Evolutionary conservation across 768 basidiomycete genomes (phyloP).

Genomic region (Dioszegia aurantiaca): DNA sequence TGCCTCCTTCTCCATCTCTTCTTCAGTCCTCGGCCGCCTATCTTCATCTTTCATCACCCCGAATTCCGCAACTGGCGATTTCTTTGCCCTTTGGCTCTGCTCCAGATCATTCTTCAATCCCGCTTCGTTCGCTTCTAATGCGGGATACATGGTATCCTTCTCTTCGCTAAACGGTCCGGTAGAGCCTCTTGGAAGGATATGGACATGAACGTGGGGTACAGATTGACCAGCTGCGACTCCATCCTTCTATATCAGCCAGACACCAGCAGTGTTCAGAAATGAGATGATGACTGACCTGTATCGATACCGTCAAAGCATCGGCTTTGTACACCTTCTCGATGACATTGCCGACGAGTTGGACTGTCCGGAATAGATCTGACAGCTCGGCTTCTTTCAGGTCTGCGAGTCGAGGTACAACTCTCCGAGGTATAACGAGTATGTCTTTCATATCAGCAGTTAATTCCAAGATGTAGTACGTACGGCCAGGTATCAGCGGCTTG

Average conservation of each 20-base stretch:
- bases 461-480: slow-evolving; percentile 58
- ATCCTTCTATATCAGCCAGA: slow-evolving; percentile 59
- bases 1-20: slow-evolving; percentile 81
- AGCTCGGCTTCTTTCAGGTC: slow-evolving; percentile 64
- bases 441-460: slow-evolving; percentile 51
- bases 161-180: slow-evolving; percentile 53
- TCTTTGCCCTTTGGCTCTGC: slow-evolving; percentile 11
- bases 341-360: slow-evolving; percentile 73
- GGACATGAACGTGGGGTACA: slow-evolving; percentile 95
- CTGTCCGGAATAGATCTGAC: slow-evolving; percentile 71
- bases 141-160: slow-evolving; percentile 60
- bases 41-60: slow-evolving; percentile 58
- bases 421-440: slow-evolving; percentile 60
- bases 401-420: slow-evolving; percentile 58
- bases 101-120: slow-evolving; percentile 44
- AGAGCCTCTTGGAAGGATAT: slow-evolving; percentile 77
- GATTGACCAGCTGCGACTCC: slow-evolving; percentile 79
- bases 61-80: not conserved
- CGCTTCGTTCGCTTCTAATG: slow-evolving; percentile 59
- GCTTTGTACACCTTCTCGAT: slow-evolving; percentile 79
- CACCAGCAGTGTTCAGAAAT: slow-evolving; percentile 13
- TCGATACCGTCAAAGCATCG: slow-evolving; percentile 79
- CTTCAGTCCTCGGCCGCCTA: slow-evolving; percentile 61
- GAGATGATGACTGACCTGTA: slow-evolving; percentile 62
- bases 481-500: slow-evolving; percentile 89